Evolutionary conservation across 768 basidiomycete species (phyloP).

Genomic region (Neoboletus brunneissimus): DNA sequence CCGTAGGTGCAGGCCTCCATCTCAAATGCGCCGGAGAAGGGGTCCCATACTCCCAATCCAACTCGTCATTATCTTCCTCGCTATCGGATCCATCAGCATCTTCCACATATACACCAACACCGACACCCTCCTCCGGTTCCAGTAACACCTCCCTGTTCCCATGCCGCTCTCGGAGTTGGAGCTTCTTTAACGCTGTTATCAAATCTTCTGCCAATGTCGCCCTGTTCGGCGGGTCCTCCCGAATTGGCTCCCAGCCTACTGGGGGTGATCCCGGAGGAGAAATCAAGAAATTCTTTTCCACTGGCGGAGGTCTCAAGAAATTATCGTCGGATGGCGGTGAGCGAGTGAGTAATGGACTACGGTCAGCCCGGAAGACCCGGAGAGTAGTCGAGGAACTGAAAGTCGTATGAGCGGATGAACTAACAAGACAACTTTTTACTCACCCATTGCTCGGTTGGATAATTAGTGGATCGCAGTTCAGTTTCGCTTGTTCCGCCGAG

Average conservation of each 20-base stretch:
- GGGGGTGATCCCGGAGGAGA: slow-evolving; percentile 98
- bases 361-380: slow-evolving; percentile 72
- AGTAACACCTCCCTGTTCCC: slow-evolving; percentile 54
- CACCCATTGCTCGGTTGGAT: slow-evolving; percentile 55
- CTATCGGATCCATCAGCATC: slow-evolving; percentile 51
- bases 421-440: slow-evolving; percentile 25
- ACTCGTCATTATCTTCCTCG: slow-evolving; percentile 26
- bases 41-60: slow-evolving; percentile 61
- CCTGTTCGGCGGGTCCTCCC: slow-evolving; percentile 86
- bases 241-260: slow-evolving; percentile 91
- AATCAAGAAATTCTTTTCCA: slow-evolving; percentile 94
- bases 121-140: slow-evolving; percentile 64
- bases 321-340: slow-evolving; percentile 29
- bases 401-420: slow-evolving; percentile 8
- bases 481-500: slow-evolving; percentile 66
- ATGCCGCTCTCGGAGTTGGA: slow-evolving; percentile 53
- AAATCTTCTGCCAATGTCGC: slow-evolving; percentile 86
- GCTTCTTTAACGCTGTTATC: slow-evolving; percentile 68
- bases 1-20: slow-evolving; percentile 53
- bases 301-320: slow-evolving; percentile 65
- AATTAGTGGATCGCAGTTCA: slow-evolving; percentile 59
- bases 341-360: slow-evolving; percentile 54
- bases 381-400: slow-evolving; percentile 49
- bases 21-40: slow-evolving; percentile 45
- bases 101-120: slow-evolving; percentile 78